These are phyloP conservation scores for Dentipellis sp. DNA, from an alignment of 768 basidiomycete genomes.

Conservation along the genomic window DNA sequence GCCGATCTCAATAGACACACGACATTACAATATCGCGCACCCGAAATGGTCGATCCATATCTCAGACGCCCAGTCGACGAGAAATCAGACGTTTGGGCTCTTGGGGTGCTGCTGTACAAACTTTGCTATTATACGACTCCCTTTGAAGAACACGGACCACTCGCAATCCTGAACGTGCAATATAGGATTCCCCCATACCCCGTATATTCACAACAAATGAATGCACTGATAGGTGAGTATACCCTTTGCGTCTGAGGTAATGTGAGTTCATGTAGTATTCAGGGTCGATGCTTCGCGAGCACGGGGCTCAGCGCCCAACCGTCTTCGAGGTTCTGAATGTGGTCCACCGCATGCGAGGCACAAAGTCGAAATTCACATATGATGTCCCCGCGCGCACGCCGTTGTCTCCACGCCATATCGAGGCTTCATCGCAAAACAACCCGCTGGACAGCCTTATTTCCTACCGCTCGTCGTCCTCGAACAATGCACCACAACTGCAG, in stretches of 20 bases:
- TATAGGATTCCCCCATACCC: slow-evolving; percentile 89
- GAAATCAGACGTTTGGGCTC: slow-evolving; percentile 96
- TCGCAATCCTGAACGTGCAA: slow-evolving; percentile 95
- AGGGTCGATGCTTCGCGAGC: slow-evolving; percentile 92
- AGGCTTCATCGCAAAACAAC: slow-evolving; percentile 8
- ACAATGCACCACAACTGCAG: slow-evolving; percentile 17
- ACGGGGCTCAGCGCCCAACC: slow-evolving; percentile 76
- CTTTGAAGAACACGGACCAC: slow-evolving; percentile 94
- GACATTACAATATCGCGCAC: slow-evolving; percentile 95
- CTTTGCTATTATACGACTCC: slow-evolving; percentile 99
- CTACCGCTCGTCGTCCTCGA: slow-evolving; percentile 20
- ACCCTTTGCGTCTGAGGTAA: slow-evolving; percentile 11
- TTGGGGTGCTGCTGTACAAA: slow-evolving; percentile 95
- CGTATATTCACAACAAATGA: slow-evolving; percentile 77
- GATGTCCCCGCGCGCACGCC: slow-evolving; percentile 40
- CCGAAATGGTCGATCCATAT: slow-evolving; percentile 95
- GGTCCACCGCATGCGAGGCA: slow-evolving; percentile 83
- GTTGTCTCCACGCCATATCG: slow-evolving; percentile 31
- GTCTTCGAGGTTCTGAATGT: slow-evolving; percentile 79
- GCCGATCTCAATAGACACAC: slow-evolving; percentile 91
- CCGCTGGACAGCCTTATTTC: slow-evolving; percentile 31
- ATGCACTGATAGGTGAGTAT: slow-evolving; percentile 66
- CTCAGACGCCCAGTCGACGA: slow-evolving; percentile 79
- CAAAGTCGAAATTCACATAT: slow-evolving; percentile 74
- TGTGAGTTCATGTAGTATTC: slow-evolving; percentile 1